A percentile compares a stretch with the other conserved stretches of the same genome.
These are phyloP conservation scores for Blastomyces gilchristii DNA, from an alignment of 2,329 filamentous ascomycete species.

Conservation along the genomic window DNA sequence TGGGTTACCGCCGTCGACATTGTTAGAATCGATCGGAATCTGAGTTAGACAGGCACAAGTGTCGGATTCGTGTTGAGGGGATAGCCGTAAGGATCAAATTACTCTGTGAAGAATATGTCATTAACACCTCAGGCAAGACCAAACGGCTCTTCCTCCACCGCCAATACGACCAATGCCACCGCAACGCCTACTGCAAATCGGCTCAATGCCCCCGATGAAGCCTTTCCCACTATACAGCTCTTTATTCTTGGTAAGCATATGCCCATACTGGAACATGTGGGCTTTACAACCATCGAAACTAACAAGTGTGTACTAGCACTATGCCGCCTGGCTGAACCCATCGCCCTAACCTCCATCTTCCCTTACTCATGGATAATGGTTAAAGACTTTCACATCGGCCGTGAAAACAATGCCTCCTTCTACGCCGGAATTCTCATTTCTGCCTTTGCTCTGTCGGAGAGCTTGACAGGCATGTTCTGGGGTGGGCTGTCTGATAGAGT, in stretches of 20 bases:
- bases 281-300: conserved; percentile 2
- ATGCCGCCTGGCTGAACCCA: conserved; percentile 84
- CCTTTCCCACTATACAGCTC: conserved; percentile 72
- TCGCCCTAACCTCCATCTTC: conserved; percentile 86
- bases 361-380: conserved; percentile 83
- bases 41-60: conserved; percentile 12
- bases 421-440: conserved; percentile 84
- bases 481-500: conserved; percentile 65
- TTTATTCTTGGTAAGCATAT: conserved; percentile 64
- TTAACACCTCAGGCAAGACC: conserved; percentile 48
- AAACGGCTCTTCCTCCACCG: conserved; percentile 7
- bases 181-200: background rate
- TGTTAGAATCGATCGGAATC: background rate
- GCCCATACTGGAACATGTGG: background rate
- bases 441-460: conserved; percentile 73
- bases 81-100: conserved; percentile 44
- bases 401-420: conserved; percentile 66
- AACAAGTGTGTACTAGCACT: conserved; percentile 51
- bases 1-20: background rate
- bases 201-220: conserved; percentile 51
- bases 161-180: background rate
- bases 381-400: conserved; percentile 62
- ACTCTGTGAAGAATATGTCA: conserved; percentile 45
- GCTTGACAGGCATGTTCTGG: conserved; percentile 62
- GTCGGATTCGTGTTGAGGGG: conserved; percentile 16